Conservation (phyloP, 371 early-diverging fungal genomes). For the Neoconidiobolus thromboides region DNA sequence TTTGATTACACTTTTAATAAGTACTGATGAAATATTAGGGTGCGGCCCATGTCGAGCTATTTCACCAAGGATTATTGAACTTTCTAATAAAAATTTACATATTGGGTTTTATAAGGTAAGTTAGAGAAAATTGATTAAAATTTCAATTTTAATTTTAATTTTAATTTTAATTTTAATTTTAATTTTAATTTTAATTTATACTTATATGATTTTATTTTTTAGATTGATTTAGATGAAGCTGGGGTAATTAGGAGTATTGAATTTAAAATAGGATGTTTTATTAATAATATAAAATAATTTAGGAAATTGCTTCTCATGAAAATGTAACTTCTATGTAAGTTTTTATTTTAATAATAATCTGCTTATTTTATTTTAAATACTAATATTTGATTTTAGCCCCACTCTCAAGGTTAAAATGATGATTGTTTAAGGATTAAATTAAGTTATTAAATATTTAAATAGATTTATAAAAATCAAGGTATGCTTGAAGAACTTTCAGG, state of each 20-base stretch:
- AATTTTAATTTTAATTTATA: not conserved
- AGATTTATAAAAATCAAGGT: constrained; percentile 47
- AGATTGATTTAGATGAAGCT: constrained; percentile 35
- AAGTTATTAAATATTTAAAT: constrained; percentile 37
- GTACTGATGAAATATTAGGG: constrained; percentile 6
- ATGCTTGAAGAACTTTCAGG: constrained; percentile 43
- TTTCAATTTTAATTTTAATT: not conserved
- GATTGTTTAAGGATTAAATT: constrained; percentile 48
- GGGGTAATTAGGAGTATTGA: constrained; percentile 10
- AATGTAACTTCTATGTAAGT: not conserved
- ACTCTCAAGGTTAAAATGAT: constrained; percentile 42
- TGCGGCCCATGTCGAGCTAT: constrained; percentile 37
- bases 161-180: too few species aligned
- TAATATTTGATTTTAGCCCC: constrained; percentile 17
- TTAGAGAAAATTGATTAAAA: too few species aligned
- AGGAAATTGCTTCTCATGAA: not conserved
- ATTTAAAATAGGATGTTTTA: not conserved
- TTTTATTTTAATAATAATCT: not conserved
- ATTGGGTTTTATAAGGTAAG: constrained; percentile 33
- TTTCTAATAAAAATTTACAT: constrained; percentile 25
- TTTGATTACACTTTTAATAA: not conserved
- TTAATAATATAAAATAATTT: not conserved
- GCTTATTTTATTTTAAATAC: too few species aligned
- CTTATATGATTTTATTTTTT: not conserved
- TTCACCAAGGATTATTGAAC: constrained; percentile 29